Percentiles rank a stretch among this genome's conserved stretches.
These are phyloP conservation scores for Meripilus lineatus DNA, from an alignment of 1,284 basidiomycete species.

Conservation along the genomic window DNA sequence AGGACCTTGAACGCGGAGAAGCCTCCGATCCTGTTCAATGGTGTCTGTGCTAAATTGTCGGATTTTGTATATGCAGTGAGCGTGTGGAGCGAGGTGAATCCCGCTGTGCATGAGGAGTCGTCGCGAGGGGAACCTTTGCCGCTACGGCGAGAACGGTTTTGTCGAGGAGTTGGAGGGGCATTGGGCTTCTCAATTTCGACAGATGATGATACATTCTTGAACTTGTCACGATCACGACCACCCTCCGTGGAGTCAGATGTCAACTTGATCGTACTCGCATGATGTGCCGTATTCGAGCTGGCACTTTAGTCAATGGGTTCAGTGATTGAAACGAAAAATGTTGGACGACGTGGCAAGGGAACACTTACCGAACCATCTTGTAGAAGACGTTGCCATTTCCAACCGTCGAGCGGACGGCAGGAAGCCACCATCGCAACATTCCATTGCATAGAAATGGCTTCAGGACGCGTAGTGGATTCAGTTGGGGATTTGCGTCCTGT, in stretches of 20 bases:
- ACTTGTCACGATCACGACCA: background rate
- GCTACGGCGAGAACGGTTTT: background rate
- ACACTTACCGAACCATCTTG: conserved; percentile 12
- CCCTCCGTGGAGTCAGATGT: background rate
- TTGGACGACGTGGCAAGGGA: conserved; percentile 2
- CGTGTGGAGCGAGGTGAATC: background rate
- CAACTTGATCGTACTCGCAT: background rate
- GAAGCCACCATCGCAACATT: conserved; percentile 48
- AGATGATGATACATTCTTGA: background rate
- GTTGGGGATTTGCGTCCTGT: background rate
- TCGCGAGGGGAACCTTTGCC: too few species aligned
- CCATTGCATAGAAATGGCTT: conserved; percentile 37
- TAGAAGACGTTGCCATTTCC: conserved; percentile 17
- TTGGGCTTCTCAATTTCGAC: background rate
- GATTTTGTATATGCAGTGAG: background rate
- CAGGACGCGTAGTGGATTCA: too few species aligned
- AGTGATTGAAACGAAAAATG: conserved; percentile 8
- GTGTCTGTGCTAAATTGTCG: background rate
- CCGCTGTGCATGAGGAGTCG: background rate
- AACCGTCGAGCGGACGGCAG: conserved; percentile 34
- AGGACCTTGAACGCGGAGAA: background rate
- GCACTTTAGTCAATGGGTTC: too few species aligned
- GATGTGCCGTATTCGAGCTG: conserved; percentile 1
- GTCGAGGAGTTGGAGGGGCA: background rate
- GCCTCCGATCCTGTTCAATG: background rate